Evolutionary conservation across 2,329 filamentous ascomycete species (phyloP), one percentile per base, ranked within the genome.

Genomic region (Fusarium solani-melongenae): DNA sequence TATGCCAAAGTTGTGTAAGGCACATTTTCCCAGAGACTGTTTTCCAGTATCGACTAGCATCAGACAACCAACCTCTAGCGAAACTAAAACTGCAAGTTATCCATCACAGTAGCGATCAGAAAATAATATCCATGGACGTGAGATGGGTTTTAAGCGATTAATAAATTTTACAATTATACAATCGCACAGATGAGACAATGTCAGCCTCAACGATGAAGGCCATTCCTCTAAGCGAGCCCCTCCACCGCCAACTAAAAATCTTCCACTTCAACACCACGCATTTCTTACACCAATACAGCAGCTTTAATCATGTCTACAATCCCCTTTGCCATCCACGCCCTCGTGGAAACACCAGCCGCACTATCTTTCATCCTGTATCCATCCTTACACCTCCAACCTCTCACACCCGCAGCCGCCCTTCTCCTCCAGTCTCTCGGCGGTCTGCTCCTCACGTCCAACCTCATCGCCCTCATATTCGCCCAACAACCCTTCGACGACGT

Each of bases 361-460:
- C 70, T 84, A 7, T 83, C 83, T n/a, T 89, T 88, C 78, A 82
- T 87, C 63, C 74, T 85, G 41, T 67, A 64, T 1, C 86, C 86
- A 2, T 75, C 80, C 22, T 76, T 77, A 9, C 87, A 89, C 67
- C 81, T 88, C 11, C 79, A 82, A 10, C 78, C 77, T 10, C 82
- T 86, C n/a, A 77, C 82, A 7, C 73, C 76, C 3, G 82, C 84
- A 20, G 82, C 84, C 6, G 77, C 74, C 5, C 83, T 88, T 39
- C 79, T 89, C 34, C 76, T 88, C 14, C 82, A 84, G 56, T 86
- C 84, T 65, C 83, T 88, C 14, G 87, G 86, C 49, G 87, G 85
- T 14, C 80, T 88, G 15, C 80, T 89, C 4, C 74, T 86, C 15
- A 81, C 84, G 7, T 85, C 83, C 22, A 85, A 84, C 53, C 70